phyloP scores from a whole-genome alignment of 75 land plant genomes.

The Pinus taeda region DNA sequence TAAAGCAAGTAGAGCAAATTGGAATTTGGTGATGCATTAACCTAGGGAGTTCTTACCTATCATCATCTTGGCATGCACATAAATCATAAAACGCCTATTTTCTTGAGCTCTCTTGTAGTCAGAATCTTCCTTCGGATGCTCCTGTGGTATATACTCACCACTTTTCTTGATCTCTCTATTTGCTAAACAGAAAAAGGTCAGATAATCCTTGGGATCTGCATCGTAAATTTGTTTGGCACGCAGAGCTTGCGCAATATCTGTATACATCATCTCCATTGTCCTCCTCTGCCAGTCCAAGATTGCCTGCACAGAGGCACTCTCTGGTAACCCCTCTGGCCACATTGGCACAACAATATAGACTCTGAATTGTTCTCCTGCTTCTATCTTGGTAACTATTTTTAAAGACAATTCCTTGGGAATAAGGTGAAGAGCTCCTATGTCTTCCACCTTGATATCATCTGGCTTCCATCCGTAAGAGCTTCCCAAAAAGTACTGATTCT shows the following conservation, averaged over 20 bases:
- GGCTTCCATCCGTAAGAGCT: constrained; percentile 33
- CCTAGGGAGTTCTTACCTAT: constrained; percentile 47
- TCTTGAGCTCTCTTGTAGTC: constrained; percentile 75
- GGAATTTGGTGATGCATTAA: too few relatives aligned
- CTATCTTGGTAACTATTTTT: constrained; percentile 47
- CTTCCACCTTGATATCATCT: background rate
- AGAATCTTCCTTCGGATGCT: constrained; percentile 62
- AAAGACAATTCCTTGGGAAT: constrained; percentile 45
- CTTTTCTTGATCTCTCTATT: constrained; percentile 62
- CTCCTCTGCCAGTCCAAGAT: constrained; percentile 36
- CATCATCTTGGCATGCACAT: constrained; percentile 94
- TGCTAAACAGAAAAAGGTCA: constrained; percentile 84
- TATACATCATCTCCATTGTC: constrained; percentile 57
- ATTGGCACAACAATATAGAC: constrained; percentile 45
- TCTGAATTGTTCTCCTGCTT: constrained; percentile 29
- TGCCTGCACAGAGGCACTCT: constrained; percentile 26
- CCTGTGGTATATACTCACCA: constrained; percentile 74
- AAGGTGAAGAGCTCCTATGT: constrained; percentile 26
- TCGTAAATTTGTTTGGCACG: constrained; percentile 47
- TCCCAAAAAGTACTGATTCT: constrained; percentile 58
- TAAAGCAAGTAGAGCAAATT: too few relatives aligned
- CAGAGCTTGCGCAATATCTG: constrained; percentile 43
- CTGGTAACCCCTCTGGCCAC: constrained; percentile 59
- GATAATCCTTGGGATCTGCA: constrained; percentile 64
- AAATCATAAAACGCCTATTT: constrained; percentile 84